These are phyloP conservation scores for Ceratocystis cubensis DNA, from an alignment of 2,329 filamentous ascomycete genomes.

Conservation along the genomic window DNA sequence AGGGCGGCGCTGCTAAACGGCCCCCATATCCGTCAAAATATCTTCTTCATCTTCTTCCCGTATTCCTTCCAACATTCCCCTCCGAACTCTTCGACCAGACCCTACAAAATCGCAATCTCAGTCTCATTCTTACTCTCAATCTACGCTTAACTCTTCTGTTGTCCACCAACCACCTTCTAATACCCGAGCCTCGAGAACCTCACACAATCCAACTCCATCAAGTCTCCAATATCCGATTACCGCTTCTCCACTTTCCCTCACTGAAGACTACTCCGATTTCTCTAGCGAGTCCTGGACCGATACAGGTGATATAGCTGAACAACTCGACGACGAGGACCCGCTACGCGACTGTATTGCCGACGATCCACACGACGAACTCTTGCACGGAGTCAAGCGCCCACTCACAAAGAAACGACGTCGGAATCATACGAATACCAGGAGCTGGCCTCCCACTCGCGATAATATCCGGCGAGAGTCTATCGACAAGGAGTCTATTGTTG, in stretches of 20 bases:
- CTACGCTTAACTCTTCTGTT: not conserved
- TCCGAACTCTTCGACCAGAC: slow-evolving; percentile 52
- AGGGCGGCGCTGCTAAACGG: slow-evolving; percentile 65
- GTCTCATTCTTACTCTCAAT: not conserved
- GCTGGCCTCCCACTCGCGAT: slow-evolving; percentile 33
- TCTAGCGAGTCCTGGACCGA: slow-evolving; percentile 69
- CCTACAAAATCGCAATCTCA: not conserved
- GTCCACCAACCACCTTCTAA: slow-evolving; percentile 18
- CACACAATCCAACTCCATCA: slow-evolving; percentile 24
- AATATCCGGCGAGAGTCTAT: slow-evolving; percentile 27
- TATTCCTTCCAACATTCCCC: slow-evolving; percentile 73
- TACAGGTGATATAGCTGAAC: slow-evolving; percentile 88
- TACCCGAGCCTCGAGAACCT: slow-evolving; percentile 32
- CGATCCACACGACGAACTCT: slow-evolving; percentile 50
- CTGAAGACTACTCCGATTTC: slow-evolving; percentile 43
- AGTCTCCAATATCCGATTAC: slow-evolving; percentile 1
- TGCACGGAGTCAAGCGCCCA: slow-evolving; percentile 40
- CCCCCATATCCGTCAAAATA: slow-evolving; percentile 73
- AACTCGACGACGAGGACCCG: slow-evolving; percentile 73
- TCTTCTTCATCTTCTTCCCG: slow-evolving; percentile 55
- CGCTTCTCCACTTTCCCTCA: slow-evolving; percentile 5
- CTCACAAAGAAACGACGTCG: slow-evolving; percentile 29
- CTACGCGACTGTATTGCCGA: slow-evolving; percentile 56
- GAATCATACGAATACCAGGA: slow-evolving; percentile 30
- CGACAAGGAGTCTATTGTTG: slow-evolving; percentile 67